Evolutionary conservation across 768 basidiomycete species (phyloP), one percentile per base, ranked within the genome.

Genomic region (Boletus speciosus): DNA sequence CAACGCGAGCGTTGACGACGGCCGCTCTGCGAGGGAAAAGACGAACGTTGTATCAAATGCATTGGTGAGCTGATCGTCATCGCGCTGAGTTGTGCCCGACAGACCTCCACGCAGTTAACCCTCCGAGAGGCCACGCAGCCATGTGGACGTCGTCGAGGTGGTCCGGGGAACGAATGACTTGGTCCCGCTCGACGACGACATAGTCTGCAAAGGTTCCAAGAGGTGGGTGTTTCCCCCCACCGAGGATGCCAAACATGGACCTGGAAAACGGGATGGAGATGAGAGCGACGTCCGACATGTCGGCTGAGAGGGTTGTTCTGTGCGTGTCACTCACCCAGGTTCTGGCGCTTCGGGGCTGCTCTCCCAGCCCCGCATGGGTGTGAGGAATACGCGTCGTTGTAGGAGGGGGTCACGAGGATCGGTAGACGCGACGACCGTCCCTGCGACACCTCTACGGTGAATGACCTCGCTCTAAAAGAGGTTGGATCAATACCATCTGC

Each of bases 21-120:
- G 79, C 74, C 1, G 86, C 88, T 65, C 90, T 90, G 57, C n/a
- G 39, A 37, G 15, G 12, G 12, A 4, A 23, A 19, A 15, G 36
- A 48, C 11, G 11, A 25, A 10, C 25, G 31, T n/a, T 15, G 15
- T 1, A 32, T 57, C 42, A 48, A 15, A 31, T 5, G 15, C 16
- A 37, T 19, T 5, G 1, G 37, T 48, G 14, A 48, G 55, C 32
- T 1, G 10, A n/a, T 6, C 19, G n/a, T 9, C 16, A 16, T 34
- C 6, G 25, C 32, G 15, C 14, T 5, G 23, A 6, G 25, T 45
- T 12, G 6, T 3, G 15, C 19, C 15, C 16, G 9, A 66, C 74
- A 40, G 11, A 91, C 91, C 91, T 83, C 86, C 89, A 94, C 3
- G 92, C 88, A 15, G 92, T 94, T 19, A 93, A 66, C 3, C 84